Conservation (phyloP, 176 grass and related monocot genomes). For the Lolium rigidum region DNA sequence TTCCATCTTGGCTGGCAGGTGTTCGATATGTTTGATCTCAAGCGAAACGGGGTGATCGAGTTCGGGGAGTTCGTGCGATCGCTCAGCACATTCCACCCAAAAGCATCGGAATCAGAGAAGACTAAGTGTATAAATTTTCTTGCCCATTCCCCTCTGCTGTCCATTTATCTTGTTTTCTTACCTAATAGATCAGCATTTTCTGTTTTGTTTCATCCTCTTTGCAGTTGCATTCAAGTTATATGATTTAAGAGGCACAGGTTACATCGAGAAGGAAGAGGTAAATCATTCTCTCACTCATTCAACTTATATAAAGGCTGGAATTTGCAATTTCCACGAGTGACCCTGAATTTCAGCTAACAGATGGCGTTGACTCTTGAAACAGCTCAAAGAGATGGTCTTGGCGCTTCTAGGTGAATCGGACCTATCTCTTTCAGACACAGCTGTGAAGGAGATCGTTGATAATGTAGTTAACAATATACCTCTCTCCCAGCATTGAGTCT, state of each 20-base stretch:
- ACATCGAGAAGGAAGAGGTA: conserved; percentile 85
- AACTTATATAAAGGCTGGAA: background rate
- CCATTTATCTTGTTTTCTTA: background rate
- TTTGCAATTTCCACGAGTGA: background rate
- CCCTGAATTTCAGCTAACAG: background rate
- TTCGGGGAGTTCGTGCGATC: conserved; percentile 84
- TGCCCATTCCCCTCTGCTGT: background rate
- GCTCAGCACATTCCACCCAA: conserved; percentile 75
- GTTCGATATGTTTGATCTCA: conserved; percentile 77
- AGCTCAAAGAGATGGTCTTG: conserved; percentile 86
- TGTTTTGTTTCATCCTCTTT: background rate
- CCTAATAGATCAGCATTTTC: background rate
- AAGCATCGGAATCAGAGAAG: conserved; percentile 54
- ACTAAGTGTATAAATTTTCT: conserved; percentile 46
- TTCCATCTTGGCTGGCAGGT: conserved; percentile 26
- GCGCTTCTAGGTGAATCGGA: conserved; percentile 74
- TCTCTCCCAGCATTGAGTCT: background rate
- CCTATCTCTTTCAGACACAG: conserved; percentile 55
- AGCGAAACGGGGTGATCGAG: conserved; percentile 69
- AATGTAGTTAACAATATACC: conserved; percentile 44
- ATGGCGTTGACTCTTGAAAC: conserved; percentile 13
- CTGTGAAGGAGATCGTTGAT: conserved; percentile 63
- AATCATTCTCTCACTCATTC: background rate
- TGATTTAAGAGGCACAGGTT: conserved; percentile 75
- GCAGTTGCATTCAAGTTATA: conserved; percentile 91